Base-by-base conservation (phyloP, 208 protist species). In the Leishmania tropica region DNA sequence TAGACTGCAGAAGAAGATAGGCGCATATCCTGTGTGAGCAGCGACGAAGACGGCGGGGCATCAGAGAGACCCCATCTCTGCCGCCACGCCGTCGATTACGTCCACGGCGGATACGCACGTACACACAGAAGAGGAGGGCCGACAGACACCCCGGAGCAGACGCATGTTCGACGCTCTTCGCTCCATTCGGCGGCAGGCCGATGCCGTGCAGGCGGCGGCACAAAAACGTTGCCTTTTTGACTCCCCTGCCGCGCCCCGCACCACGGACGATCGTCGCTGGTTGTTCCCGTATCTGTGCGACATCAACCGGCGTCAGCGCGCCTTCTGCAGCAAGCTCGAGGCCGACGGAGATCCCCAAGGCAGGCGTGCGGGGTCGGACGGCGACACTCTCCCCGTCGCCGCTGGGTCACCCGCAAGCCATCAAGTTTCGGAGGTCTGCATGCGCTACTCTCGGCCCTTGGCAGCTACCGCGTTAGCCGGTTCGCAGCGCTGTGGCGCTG, bases 111-210 rank as follows among this genome's bases (percentile, higher is more conserved):
- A 62, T 4, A 31, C 56, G 28, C n/a, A 21, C 62, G 13, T 8
- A 31, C 62, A 21, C 62, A 40, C 13, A 24, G 21, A 31, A 5
- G 13, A n/a, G 11, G 62, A n/a, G 7, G 51, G 5, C 0, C 51
- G 15, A 54, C 3, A 31, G 10, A 67, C 62, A 35, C 8, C 40
- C 10, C 70, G 15, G 21, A 19, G 73, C 54, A 62, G 40, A 15
- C 48, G 48, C 35, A 91, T 91, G 88, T 89, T 91, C 58, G 74
- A 70, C 35, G 51, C 78, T 45, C 85, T 92, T 56, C 86, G 89
- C 51, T 47, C 78, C 24, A 85, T 92, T 74, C 62, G 84, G 53
- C 47, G 79, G 28, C 68, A 37, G 15, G 72, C 65, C 40, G 71
- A 53, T 21, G 62, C 74, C 24, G 0, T 79, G 35, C 15, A 62